phyloP scores from a whole-genome alignment of 2,329 filamentous ascomycete genomes.

The Emmonsiellopsis sp. region DNA sequence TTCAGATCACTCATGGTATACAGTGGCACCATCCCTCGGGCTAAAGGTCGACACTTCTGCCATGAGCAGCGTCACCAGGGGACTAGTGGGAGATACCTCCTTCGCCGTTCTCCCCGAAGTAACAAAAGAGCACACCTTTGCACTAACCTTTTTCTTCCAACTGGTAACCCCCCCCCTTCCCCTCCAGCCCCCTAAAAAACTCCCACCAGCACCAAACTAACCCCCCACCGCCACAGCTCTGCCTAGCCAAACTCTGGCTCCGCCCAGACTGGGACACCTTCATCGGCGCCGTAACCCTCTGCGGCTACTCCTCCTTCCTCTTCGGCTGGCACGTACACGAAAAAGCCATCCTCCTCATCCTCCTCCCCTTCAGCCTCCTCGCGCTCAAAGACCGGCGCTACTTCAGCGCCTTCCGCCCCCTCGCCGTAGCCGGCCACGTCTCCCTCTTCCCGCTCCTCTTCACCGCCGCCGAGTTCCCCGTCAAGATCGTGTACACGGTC shows the following conservation, averaged over 20 bases:
- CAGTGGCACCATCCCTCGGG: constrained; percentile 73
- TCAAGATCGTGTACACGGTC: constrained; percentile 88
- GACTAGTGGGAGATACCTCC: constrained; percentile 83
- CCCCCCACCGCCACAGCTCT: constrained; percentile 40
- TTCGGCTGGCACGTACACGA: constrained; percentile 99
- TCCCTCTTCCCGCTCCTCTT: constrained; percentile 92
- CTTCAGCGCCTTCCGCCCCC: constrained; percentile 79
- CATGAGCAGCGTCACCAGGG: constrained; percentile 80
- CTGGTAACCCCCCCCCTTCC: constrained; percentile 33
- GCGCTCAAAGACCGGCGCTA: constrained; percentile 84
- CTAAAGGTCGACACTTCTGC: constrained; percentile 64
- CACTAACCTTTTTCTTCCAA: constrained; percentile 75
- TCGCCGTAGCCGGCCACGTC: constrained; percentile 89
- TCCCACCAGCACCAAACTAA: constrained; percentile 4
- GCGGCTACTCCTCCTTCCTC: constrained; percentile 90
- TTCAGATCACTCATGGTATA: not conserved
- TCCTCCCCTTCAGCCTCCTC: constrained; percentile 89
- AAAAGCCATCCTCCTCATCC: constrained; percentile 87
- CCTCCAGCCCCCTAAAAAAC: not conserved
- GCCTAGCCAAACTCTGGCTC: constrained; percentile 72
- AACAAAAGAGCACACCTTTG: constrained; percentile 68
- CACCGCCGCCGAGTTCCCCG: constrained; percentile 81
- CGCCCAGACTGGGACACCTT: constrained; percentile 81
- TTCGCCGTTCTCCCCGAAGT: constrained; percentile 91
- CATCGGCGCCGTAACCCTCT: constrained; percentile 79